Base-by-base conservation (phyloP, 331 rosid genomes). In the Acacia pycnantha region DNA sequence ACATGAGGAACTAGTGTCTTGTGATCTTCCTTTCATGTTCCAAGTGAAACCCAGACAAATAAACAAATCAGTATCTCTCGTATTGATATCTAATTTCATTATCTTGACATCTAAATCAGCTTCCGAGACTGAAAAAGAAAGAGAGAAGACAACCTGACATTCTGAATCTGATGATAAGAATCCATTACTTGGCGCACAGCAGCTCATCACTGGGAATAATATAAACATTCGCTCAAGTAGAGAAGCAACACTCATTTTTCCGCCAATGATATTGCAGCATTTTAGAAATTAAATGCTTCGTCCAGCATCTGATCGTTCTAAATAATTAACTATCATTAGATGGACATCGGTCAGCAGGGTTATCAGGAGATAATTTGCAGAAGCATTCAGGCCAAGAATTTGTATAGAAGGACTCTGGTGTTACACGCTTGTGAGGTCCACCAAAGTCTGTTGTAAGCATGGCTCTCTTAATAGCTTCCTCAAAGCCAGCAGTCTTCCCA, bases 151-250 rank as follows among this genome's bases (percentile, higher is more conserved):
- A 79, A 79, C 80, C 81, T 79, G 86, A 82, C 79, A 62, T 78
- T 75, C 84, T 75, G 86, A 78, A 69, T 81, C 78, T 43, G 41
- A 64, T 74, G 16, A 64, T 37, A n/a, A 85, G 41, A 74, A 85
- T 71, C 51, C 79, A 11, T 83, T 64, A 84, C 74, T 71, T 72
- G 65, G 75, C 11, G 43, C 12, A 65, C 22, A 15, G 70, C 43
- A 65, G 70, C 40, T 65, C 44, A 65, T 13, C 41, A 4, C 41
- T 64, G 70, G 70, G 70, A 5, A 31, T 14, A 13, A 62, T 27
- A 62, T 4, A 62, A 62, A 29, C 69, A 26, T 15, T 5, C 5
- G 41, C 70, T 31, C 22, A 5, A 29, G 70, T 29, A 2, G 22
- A 64, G 70, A 31, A 64, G 70, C n/a, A 64, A 64, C 70, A 4